These are phyloP conservation scores for Tulasnella sp. DNA, from an alignment of 768 basidiomycete species.

Conservation along the genomic window DNA sequence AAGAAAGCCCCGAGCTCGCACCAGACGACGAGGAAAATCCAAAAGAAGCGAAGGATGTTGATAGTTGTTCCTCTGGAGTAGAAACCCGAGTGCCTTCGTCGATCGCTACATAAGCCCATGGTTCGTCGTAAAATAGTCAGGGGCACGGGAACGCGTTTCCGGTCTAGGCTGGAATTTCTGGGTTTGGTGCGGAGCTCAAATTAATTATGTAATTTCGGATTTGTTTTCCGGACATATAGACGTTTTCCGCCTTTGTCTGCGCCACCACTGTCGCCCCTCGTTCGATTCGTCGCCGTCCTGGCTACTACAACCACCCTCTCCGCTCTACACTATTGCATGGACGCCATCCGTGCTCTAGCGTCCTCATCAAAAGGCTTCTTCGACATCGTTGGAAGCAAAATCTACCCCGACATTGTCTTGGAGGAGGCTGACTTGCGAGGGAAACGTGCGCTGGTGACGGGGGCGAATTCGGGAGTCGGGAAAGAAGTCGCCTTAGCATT, in stretches of 20 bases:
- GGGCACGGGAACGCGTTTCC: no score
- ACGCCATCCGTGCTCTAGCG: background rate
- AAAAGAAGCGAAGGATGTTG: constrained; percentile 39
- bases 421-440: constrained; percentile 13
- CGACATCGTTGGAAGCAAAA: constrained; percentile 6
- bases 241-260: background rate
- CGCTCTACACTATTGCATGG: constrained; percentile 5
- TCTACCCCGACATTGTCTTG: constrained; percentile 12
- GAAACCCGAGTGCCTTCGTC: constrained; percentile 3
- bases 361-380: constrained; percentile 11
- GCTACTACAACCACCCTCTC: background rate
- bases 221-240: no score
- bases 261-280: background rate
- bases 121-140: background rate
- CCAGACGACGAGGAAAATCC: constrained; percentile 57
- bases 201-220: no score
- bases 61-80: constrained; percentile 21
- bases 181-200: no score
- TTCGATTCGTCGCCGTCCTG: background rate
- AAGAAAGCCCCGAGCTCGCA: constrained; percentile 52
- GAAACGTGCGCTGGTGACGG: background rate
- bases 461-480: constrained; percentile 12
- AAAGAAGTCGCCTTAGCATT: constrained; percentile 11
- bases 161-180: no score
- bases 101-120: constrained; percentile 4